Evolutionary conservation across 2,329 filamentous ascomycete genomes (phyloP).

Genomic region (Cryphonectria carpinicola): DNA sequence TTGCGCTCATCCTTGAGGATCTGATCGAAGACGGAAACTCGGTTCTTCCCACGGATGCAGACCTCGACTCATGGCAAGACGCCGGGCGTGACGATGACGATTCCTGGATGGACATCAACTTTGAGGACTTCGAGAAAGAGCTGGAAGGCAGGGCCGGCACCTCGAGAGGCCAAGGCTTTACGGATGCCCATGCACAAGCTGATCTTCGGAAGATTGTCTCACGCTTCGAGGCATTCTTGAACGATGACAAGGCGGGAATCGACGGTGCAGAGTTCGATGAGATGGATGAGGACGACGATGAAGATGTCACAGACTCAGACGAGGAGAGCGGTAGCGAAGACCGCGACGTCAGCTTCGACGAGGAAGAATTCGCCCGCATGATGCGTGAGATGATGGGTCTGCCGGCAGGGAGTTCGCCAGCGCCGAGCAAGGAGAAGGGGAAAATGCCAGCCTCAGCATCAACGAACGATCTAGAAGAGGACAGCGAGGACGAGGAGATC

Average conservation of each 20-base stretch:
- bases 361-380: constrained; percentile 81
- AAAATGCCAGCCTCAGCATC: constrained; percentile 11
- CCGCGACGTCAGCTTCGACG: constrained; percentile 78
- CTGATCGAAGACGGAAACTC: constrained; percentile 70
- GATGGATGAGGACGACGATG: constrained; percentile 68
- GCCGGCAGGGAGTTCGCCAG: constrained; percentile 34
- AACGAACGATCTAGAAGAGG: constrained; percentile 28
- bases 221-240: constrained; percentile 89
- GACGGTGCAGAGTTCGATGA: constrained; percentile 77
- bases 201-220: constrained; percentile 90
- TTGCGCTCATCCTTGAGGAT: constrained; percentile 77
- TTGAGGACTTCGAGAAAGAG: constrained; percentile 84
- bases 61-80: constrained; percentile 73
- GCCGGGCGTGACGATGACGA: constrained; percentile 75
- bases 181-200: constrained; percentile 68
- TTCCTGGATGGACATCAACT: constrained; percentile 90
- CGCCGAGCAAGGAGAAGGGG: constrained; percentile 16
- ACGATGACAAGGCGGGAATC: constrained; percentile 78
- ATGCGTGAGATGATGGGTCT: constrained; percentile 92
- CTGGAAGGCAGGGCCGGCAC: constrained; percentile 55
- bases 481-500: constrained; percentile 65
- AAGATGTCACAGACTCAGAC: constrained; percentile 43
- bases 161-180: constrained; percentile 53
- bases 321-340: constrained; percentile 68
- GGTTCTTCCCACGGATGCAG: constrained; percentile 69